These are phyloP conservation scores for Hordeum pubiflorum DNA, from an alignment of 202 grass and related monocot species.

Conservation along the genomic window DNA sequence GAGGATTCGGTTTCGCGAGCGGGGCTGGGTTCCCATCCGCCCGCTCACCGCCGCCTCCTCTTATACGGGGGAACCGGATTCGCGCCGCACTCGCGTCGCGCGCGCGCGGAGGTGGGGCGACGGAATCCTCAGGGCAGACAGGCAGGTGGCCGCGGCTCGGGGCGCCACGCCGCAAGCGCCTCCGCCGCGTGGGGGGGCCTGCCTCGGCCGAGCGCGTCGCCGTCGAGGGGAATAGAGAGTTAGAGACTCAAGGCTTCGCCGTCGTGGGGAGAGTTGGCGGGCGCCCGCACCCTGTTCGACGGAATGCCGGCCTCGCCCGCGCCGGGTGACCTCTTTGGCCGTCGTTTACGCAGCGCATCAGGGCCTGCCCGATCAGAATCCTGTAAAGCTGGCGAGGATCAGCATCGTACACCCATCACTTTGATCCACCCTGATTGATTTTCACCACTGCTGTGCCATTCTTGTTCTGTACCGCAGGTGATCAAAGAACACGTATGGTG, in stretches of 20 bases:
- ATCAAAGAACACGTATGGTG: too few relatives aligned
- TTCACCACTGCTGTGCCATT: too few relatives aligned
- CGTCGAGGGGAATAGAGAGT: background rate
- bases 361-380: too few relatives aligned
- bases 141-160: too few relatives aligned
- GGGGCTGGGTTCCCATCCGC: background rate
- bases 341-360: background rate
- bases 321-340: background rate
- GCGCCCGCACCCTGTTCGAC: background rate
- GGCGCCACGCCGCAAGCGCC: too few relatives aligned
- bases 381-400: too few relatives aligned
- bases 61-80: background rate
- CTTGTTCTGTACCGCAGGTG: too few relatives aligned
- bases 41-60: background rate
- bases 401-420: too few relatives aligned
- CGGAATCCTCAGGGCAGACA: background rate
- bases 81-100: background rate
- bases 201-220: background rate
- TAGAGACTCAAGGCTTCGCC: background rate
- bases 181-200: background rate
- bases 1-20: background rate
- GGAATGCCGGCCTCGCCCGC: background rate
- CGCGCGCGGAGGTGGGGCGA: background rate
- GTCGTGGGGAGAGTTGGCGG: background rate
- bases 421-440: too few relatives aligned